Percentiles rank a stretch among this genome's conserved stretches.
Conservation (phyloP, 768 basidiomycete genomes). For the Boletus reticuloceps region DNA sequence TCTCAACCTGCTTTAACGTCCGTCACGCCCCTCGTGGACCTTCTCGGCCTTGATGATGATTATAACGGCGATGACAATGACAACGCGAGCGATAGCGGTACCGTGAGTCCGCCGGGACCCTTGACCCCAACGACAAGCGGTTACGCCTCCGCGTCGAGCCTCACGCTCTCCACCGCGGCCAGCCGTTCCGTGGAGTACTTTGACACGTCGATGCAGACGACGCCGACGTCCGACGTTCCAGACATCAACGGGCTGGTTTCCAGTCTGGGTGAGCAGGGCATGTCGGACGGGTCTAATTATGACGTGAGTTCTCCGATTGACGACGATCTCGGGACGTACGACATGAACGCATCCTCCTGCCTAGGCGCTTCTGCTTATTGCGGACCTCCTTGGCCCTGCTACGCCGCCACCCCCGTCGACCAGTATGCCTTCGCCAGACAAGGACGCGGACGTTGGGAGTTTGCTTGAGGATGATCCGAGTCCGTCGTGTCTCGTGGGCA, state of each 20-base stretch:
- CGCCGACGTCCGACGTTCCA: slow-evolving; percentile 39
- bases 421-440: slow-evolving; percentile 2
- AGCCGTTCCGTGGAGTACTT: slow-evolving; percentile 28
- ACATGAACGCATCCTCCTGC: slow-evolving; percentile 20
- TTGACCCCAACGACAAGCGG: slow-evolving; percentile 31
- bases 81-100: slow-evolving; percentile 29
- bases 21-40: slow-evolving; percentile 19
- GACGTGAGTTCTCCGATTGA: slow-evolving; percentile 51
- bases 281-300: slow-evolving; percentile 52
- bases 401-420: slow-evolving; percentile 16
- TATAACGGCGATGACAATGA: slow-evolving; percentile 19
- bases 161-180: slow-evolving; percentile 24
- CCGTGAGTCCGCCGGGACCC: slow-evolving; percentile 31
- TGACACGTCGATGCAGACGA: slow-evolving; percentile 28
- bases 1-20: slow-evolving; percentile 7
- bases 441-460: neutral
- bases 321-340: slow-evolving; percentile 19
- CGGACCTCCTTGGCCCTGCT: slow-evolving; percentile 61
- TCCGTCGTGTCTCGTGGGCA: slow-evolving; percentile 34
- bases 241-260: slow-evolving; percentile 66
- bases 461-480: slow-evolving; percentile 1
- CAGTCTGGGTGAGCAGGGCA: slow-evolving; percentile 45
- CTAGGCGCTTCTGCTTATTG: slow-evolving; percentile 58
- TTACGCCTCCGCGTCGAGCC: slow-evolving; percentile 26
- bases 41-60: slow-evolving; percentile 24